Conservation (phyloP, 768 basidiomycete species). For the Suillus plorans region DNA sequence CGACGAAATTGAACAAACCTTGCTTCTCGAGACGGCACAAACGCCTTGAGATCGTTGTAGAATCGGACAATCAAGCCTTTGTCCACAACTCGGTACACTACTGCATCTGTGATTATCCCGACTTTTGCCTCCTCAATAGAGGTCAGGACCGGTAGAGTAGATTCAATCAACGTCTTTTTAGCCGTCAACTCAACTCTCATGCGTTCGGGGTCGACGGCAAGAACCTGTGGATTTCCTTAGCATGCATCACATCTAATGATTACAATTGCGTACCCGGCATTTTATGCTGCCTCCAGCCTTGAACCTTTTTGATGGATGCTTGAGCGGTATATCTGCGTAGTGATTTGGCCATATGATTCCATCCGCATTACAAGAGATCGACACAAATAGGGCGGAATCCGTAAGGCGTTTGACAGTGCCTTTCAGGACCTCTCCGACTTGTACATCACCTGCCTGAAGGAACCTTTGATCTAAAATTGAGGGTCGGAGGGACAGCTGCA, state of each 20-base stretch:
- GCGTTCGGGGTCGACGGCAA: constrained; percentile 77
- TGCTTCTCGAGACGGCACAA: constrained; percentile 78
- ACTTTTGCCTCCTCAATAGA: constrained; percentile 63
- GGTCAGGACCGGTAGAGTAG: constrained; percentile 68
- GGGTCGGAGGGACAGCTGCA: constrained; percentile 84
- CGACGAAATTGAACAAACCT: constrained; percentile 50
- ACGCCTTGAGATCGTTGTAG: constrained; percentile 84
- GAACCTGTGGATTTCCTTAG: constrained; percentile 38
- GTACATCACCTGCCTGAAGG: constrained; percentile 77
- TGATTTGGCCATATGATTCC: constrained; percentile 95
- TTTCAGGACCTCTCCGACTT: constrained; percentile 84
- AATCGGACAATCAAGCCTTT: constrained; percentile 86
- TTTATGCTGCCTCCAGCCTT: constrained; percentile 80
- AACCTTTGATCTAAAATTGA: constrained; percentile 86
- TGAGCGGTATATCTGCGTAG: constrained; percentile 90
- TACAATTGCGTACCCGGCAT: constrained; percentile 62
- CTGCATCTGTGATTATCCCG: constrained; percentile 76
- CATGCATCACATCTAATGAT: constrained; percentile 33
- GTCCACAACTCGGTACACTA: constrained; percentile 79
- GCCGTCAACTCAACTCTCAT: constrained; percentile 85
- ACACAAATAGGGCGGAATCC: constrained; percentile 80
- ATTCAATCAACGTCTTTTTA: constrained; percentile 87
- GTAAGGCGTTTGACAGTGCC: constrained; percentile 79
- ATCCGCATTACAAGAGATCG: constrained; percentile 84
- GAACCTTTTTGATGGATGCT: constrained; percentile 67